phyloP scores from a whole-genome alignment of 2,329 filamentous ascomycete genomes.

The Neophaeococcomyces aloes region DNA sequence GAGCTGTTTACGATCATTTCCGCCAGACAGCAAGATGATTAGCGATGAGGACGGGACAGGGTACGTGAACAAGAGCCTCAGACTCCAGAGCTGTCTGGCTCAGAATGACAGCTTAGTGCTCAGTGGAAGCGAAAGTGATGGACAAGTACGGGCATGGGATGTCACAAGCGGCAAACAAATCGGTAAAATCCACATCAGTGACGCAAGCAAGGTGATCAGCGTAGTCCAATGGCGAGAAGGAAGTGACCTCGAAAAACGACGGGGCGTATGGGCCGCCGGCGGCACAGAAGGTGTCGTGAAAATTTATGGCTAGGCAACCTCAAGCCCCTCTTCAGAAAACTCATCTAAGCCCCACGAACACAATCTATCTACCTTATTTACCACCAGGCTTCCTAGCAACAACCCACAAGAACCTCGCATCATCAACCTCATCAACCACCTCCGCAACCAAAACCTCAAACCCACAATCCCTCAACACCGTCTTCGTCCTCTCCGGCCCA shows the following conservation, averaged over 20 bases:
- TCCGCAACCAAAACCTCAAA: conserved; percentile 22
- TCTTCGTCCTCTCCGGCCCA: conserved; percentile 9
- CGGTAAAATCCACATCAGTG: conserved; percentile 14
- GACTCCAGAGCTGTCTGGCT: conserved; percentile 67
- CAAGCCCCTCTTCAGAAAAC: too few species aligned
- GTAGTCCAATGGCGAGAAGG: conserved; percentile 20
- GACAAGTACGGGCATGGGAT: conserved; percentile 72
- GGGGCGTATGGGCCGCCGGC: conserved; percentile 19
- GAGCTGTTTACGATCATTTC: conserved; percentile 60
- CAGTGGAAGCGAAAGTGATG: conserved; percentile 67
- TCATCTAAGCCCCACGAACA: too few species aligned
- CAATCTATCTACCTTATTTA: too few species aligned
- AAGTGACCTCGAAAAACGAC: conserved; percentile 14
- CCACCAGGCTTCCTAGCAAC: conserved; percentile 12
- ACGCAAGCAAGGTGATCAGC: conserved; percentile 16
- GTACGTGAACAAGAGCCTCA: conserved; percentile 56
- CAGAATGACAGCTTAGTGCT: conserved; percentile 66
- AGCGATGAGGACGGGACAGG: conserved; percentile 26
- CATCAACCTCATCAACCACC: conserved; percentile 17
- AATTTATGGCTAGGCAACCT: conserved; percentile 15
- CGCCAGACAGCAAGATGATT: conserved; percentile 31
- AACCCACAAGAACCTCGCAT: conserved; percentile 14
- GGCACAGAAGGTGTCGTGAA: conserved; percentile 20
- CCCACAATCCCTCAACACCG: conserved; percentile 22
- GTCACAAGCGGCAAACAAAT: conserved; percentile 55